These are phyloP conservation scores for Delitschia confertaspora DNA, from an alignment of 495 filamentous ascomycete species.

Conservation along the genomic window DNA sequence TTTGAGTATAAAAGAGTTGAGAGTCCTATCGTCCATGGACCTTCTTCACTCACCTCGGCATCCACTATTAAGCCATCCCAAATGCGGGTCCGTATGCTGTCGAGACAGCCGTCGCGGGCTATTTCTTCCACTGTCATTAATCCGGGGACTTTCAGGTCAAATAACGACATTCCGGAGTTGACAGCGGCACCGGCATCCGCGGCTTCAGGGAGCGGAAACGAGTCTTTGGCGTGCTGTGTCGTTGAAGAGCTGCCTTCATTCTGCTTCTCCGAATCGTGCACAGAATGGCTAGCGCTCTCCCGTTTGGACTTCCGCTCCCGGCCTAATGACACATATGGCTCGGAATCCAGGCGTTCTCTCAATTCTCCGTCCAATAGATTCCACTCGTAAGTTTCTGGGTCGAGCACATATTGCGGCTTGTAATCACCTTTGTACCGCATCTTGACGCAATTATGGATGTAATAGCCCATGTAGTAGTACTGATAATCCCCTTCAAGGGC, in stretches of 20 bases:
- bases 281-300: conserved; percentile 4
- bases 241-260: conserved; percentile 35
- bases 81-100: conserved; percentile 42
- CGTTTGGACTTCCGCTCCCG: conserved; percentile 34
- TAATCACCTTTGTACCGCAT: conserved; percentile 91
- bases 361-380: conserved; percentile 61
- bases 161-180: conserved; percentile 46
- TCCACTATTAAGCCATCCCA: not conserved
- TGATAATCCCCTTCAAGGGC: conserved; percentile 65
- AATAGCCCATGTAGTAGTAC: conserved; percentile 72
- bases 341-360: conserved; percentile 51
- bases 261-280: conserved; percentile 30
- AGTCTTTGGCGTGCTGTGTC: conserved; percentile 3
- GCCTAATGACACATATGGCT: conserved; percentile 62
- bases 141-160: conserved; percentile 67
- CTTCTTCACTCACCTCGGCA: conserved; percentile 11
- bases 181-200: conserved; percentile 24
- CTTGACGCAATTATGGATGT: conserved; percentile 64
- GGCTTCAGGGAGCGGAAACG: conserved; percentile 8
- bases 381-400: conserved; percentile 71
- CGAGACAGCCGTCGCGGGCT: conserved; percentile 49
- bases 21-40: too few relatives aligned
- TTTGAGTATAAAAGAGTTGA: not conserved
- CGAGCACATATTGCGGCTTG: conserved; percentile 70
- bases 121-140: conserved; percentile 59